These are phyloP conservation scores for Sugiyamaella neomexicana DNA, from an alignment of 1,139 yeast species.

Conservation along the genomic window DNA sequence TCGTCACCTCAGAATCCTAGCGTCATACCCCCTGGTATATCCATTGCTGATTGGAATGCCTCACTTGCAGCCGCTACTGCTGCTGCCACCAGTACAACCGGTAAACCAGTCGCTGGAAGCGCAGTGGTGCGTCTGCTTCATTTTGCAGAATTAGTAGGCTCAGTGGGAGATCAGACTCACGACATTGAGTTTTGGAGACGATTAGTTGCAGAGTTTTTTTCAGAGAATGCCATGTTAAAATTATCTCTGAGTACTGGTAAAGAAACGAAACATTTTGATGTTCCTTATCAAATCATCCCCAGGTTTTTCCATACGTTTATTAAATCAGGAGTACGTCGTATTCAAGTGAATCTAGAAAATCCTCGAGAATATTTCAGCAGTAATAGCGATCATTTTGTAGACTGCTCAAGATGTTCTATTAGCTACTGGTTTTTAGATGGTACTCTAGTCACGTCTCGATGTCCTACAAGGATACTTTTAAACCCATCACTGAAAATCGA, in stretches of 20 bases:
- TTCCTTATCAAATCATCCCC: constrained; percentile 66
- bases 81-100: constrained; percentile 17
- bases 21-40: constrained; percentile 17
- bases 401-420: constrained; percentile 48
- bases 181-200: constrained; percentile 51
- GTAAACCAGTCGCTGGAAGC: constrained; percentile 33
- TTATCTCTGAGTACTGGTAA: constrained; percentile 48
- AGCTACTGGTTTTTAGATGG: constrained; percentile 66
- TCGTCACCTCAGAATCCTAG: constrained; percentile 4
- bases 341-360: constrained; percentile 62
- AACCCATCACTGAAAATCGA: constrained; percentile 65
- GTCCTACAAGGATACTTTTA: constrained; percentile 60
- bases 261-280: constrained; percentile 59
- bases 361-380: constrained; percentile 65
- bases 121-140: constrained; percentile 44
- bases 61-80: constrained; percentile 20
- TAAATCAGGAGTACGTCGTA: constrained; percentile 54
- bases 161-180: constrained; percentile 41
- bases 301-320: constrained; percentile 58
- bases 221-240: constrained; percentile 50
- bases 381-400: constrained; percentile 64
- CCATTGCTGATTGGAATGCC: constrained; percentile 13
- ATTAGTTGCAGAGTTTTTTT: constrained; percentile 50
- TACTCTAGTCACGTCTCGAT: constrained; percentile 60
- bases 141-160: constrained; percentile 44